Base-by-base conservation (phyloP, 108 stramenopile species). In the Skeletonema potamos region DNA sequence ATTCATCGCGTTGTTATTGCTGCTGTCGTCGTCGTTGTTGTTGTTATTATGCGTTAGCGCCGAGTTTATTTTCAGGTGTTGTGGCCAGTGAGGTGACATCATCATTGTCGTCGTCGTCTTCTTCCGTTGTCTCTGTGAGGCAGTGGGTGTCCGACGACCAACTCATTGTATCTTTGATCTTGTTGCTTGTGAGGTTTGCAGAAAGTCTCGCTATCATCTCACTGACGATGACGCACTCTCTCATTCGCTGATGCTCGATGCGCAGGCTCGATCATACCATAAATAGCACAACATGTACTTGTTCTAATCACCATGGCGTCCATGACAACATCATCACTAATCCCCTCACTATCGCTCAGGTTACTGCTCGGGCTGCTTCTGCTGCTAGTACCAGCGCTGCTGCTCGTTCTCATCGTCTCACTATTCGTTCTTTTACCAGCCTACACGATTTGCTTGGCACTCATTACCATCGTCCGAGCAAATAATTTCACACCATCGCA, bases 401-500 rank as follows among this genome's bases (percentile, higher is more conserved):
- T 32, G 22, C 15, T 68, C 9, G 29, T 61, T n/a, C 1, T 33
- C 15, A 1, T 24, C 15, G n/a, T 24, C 58, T n/a, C 57, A 11
- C 10, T 74, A 9, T 5, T 68, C 0, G 26, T 68, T 24, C 3
- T 62, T 22, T 12, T 74, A 12, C 73, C 73, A 26, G 17, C 36
- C 67, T 63, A 60, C 73, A 60, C 73, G 10, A 58, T 74, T 18
- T 22, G 56, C 29, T 54, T 74, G 26, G 73, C 73, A 11, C 8
- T 58, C 66, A 58, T 74, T 27, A 68, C 66, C 30, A 68, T 59
- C 24, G 1, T 74, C 6, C 66, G 73, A 20, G 56, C 66, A 24
- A 58, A 36, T 6, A 30, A 51, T 51, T 51, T 51, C 48, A 0
- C n/a, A 41, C 3, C 39, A 24, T 51, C 48, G 22, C 48, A 18